Base-by-base conservation (phyloP, 345 rosid species). In the Lumnitzera littorea region DNA sequence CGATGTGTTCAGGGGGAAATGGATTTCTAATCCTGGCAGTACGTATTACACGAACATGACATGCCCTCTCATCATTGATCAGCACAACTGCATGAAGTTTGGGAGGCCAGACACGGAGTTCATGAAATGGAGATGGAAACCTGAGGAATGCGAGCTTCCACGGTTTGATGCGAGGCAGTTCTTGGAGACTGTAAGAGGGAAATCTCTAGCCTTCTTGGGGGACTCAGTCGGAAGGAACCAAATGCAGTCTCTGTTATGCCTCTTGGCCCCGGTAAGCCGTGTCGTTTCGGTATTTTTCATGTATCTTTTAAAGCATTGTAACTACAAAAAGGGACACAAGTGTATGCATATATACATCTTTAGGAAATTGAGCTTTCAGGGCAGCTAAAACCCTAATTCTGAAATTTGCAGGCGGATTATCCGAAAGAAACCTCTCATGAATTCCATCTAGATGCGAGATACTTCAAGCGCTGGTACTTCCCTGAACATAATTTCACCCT, bases 111-210 rank as follows among this genome's bases (percentile, higher is more conserved):
- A 79, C 29, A 24, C 69, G 13, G 81, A 71, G 50, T 78, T 63
- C 74, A 56, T 74, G 77, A 76, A 74, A 10, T 78, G 86, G 86
- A 74, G 78, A 51, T 78, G 86, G 86, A 63, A 72, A 50, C 86
- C 83, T 12, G 61, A 67, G n/a, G 72, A 63, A 16, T 80, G 84
- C 17, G 71, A 76, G 47, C 63, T 76, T 4, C 80, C 74, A 3
- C 14, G 25, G 27, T 76, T 79, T 53, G 56, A 66, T 15, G 67
- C 84, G 4, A 53, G n/a, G 8, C 69, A 63, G 56, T 76, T 80
- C 73, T 46, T 74, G 46, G 66, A 71, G 73, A 43, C 63, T 11
- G 79, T 61, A 3, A 64, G 75, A 9, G 84, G 84, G 47, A 80
- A 80, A 27, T 65, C 74, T 0, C 53, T 76, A 66, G 81, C 81